phyloP scores from a whole-genome alignment of 441 rosid species.

The Adansonia rubrostipa region DNA sequence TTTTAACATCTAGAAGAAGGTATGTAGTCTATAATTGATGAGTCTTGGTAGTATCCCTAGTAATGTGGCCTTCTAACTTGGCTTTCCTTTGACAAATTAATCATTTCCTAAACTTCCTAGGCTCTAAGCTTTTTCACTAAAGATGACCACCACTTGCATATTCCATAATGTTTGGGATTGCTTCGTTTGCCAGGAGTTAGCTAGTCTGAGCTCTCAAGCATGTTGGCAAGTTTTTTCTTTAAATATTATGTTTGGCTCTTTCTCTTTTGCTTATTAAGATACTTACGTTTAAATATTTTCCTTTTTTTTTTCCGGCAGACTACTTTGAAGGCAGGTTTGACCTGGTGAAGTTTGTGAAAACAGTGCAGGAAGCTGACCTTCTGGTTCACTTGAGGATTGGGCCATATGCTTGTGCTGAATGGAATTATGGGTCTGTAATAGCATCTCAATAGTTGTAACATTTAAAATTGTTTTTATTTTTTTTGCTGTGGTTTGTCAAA shows the following conservation, averaged over 20 bases:
- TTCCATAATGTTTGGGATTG: background rate
- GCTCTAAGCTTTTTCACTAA: too few relatives aligned
- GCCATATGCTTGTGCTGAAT: conserved; percentile 77
- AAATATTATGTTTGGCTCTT: background rate
- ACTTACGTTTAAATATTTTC: background rate
- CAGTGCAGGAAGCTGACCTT: conserved; percentile 68
- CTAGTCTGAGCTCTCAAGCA: background rate
- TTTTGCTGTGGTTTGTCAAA: background rate
- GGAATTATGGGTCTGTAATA: conserved; percentile 64
- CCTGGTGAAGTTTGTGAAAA: conserved; percentile 60
- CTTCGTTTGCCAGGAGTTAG: background rate
- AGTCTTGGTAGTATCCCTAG: too few relatives aligned
- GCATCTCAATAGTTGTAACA: background rate
- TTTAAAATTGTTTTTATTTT: too few relatives aligned
- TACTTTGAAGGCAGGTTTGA: conserved; percentile 74
- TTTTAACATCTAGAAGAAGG: too few relatives aligned
- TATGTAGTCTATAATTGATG: too few relatives aligned
- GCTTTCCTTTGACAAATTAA: background rate
- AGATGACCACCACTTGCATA: background rate
- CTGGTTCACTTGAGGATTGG: conserved; percentile 71
- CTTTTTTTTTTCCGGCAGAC: conserved; percentile 38
- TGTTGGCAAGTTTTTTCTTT: background rate
- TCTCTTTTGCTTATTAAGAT: background rate
- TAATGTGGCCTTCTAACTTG: conserved; percentile 9
- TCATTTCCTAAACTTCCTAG: background rate